Base-by-base conservation (phyloP, 192 early-diverging fungal species). In the Gigaspora rosea region DNA sequence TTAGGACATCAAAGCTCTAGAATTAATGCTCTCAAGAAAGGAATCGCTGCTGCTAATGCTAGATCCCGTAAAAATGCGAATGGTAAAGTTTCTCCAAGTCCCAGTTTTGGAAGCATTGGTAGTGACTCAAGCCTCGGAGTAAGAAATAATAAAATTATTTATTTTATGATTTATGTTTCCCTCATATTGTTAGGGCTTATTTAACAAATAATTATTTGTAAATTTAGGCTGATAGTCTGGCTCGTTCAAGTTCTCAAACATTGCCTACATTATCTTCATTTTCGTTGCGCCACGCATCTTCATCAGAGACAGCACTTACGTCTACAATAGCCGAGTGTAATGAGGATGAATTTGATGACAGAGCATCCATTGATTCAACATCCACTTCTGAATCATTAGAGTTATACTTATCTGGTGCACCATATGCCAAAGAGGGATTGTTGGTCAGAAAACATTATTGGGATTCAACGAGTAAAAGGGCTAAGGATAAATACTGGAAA, bases 371-470 rank as follows among this genome's bases (percentile, higher is more conserved):
- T 12, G 73, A 66, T 50, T 78, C 71, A 18, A 52, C 7, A 59
- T 75, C 69, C 16, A 80, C 59, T 48, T 66, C 50, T 22, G 57
- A 76, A 50, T 54, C 71, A 35, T 67, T 72, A 27, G 32, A 47
- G 41, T 41, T 64, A 48, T 50, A 65, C 41, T 33, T 69, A 66
- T 67, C 78, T 71, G 27, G 56, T 78, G 20, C 76, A 57, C 79
- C 87, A 73, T 84, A 83, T 64, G 57, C 84, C 7, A 89, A 89
- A 61, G 92, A 94, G 80, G 92, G 94, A n/a, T 82, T 94, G 15
- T 86, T 98, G 46, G 90, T 94, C 78, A 87, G 95, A 62, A 98
- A 98, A 83, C 94, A 96, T 80, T 77, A 94, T 68, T 88, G 91
- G 80, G 94, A 94, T 71, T 82, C 86, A 16, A 86, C 85, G 0